A percentile compares a stretch with the other conserved stretches of the same genome.
phyloP scores from a whole-genome alignment of 352 stramenopile genomes.

The Phytophthora citricola region DNA sequence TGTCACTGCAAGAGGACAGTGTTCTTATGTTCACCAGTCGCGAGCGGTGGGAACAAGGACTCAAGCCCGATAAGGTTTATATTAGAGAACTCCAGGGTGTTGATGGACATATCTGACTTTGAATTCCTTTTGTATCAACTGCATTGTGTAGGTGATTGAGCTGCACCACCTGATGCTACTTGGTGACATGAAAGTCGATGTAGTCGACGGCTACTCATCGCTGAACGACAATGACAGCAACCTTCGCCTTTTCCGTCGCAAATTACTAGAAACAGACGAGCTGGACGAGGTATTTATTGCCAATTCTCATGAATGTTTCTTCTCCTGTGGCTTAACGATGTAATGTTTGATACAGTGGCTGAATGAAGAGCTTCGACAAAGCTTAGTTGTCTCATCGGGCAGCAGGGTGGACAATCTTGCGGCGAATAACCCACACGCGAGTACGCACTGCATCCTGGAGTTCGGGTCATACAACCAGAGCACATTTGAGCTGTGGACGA shows the following conservation, averaged over 20 bases:
- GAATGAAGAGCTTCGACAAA: slow-evolving; percentile 73
- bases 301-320: neutral
- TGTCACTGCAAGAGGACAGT: slow-evolving; percentile 83
- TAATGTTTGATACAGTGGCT: slow-evolving; percentile 54
- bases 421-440: slow-evolving; percentile 64
- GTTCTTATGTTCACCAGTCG: slow-evolving; percentile 81
- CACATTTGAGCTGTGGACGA: slow-evolving; percentile 89
- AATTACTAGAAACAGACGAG: slow-evolving; percentile 76
- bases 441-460: slow-evolving; percentile 71
- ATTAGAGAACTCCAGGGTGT: no score
- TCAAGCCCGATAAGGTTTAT: slow-evolving; percentile 74
- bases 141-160: slow-evolving; percentile 61
- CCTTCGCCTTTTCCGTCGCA: slow-evolving; percentile 72
- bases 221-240: slow-evolving; percentile 37
- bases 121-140: neutral
- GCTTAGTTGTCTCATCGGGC: slow-evolving; percentile 50
- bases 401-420: slow-evolving; percentile 57
- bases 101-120: neutral
- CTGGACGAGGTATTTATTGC: slow-evolving; percentile 71
- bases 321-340: neutral
- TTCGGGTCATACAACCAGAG: slow-evolving; percentile 83
- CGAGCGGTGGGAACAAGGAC: slow-evolving; percentile 85
- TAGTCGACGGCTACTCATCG: slow-evolving; percentile 36
- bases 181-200: slow-evolving; percentile 88
- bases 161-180: slow-evolving; percentile 78